Evolutionary conservation across 768 basidiomycete species (phyloP).

Genomic region (Stropharia rugosoannulata): DNA sequence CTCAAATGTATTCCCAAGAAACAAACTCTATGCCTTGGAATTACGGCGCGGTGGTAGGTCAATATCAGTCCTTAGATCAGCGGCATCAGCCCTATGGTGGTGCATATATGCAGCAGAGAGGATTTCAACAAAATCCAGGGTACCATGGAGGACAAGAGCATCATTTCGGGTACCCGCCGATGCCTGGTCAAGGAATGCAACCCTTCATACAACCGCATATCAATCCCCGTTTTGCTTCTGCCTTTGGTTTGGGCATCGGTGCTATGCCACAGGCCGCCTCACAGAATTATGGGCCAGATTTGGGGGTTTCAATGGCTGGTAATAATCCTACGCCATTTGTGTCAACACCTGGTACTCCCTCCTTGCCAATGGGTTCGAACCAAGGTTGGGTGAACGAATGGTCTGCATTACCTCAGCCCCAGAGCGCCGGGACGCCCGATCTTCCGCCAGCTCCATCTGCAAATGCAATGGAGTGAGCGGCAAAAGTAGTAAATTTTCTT

Average conservation of each 20-base stretch:
- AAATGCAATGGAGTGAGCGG: too few relatives aligned
- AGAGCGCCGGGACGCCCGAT: too few relatives aligned
- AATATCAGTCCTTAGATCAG: neutral
- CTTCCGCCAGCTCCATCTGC: too few relatives aligned
- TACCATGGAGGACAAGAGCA: neutral
- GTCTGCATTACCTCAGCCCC: neutral
- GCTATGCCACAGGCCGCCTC: constrained; percentile 2
- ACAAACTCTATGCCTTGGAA: neutral
- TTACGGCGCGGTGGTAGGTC: neutral
- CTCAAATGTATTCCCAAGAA: neutral
- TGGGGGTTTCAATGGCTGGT: neutral
- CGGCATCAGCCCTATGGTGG: neutral
- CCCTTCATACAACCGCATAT: constrained; percentile 74
- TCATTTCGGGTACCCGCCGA: neutral
- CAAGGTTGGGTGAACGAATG: too few relatives aligned
- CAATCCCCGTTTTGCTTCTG: constrained; percentile 75
- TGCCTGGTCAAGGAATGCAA: constrained; percentile 8
- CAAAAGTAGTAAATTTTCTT: too few relatives aligned
- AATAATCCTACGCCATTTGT: neutral
- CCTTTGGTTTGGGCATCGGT: constrained; percentile 38
- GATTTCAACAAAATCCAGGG: neutral
- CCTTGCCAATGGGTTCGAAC: too few relatives aligned
- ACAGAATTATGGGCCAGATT: neutral
- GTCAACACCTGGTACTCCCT: neutral
- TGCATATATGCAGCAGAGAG: neutral